Conservation (phyloP, 1,284 basidiomycete genomes). For the Schizophyllum amplum region DNA sequence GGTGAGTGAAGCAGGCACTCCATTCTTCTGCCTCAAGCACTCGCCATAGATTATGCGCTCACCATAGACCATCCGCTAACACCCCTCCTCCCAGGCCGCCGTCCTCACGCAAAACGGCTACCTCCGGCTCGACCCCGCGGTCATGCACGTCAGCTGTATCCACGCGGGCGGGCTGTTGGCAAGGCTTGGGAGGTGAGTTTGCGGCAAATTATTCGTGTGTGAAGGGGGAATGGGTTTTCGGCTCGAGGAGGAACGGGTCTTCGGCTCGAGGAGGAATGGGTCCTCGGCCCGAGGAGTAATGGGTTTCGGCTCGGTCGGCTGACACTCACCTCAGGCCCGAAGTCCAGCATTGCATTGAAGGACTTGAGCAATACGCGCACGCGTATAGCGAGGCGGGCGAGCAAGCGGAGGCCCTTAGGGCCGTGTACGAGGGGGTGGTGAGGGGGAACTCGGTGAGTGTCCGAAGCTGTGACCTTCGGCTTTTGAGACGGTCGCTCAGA, state of each 20-base stretch:
- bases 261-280: no score
- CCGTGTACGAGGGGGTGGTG: conserved; percentile 38
- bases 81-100: conserved; percentile 29
- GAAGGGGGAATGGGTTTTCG: no score
- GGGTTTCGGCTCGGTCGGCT: not conserved
- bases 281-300: conserved; percentile 65
- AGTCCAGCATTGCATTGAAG: conserved; percentile 64
- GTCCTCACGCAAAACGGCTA: conserved; percentile 81
- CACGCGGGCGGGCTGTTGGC: conserved; percentile 80
- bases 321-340: not conserved
- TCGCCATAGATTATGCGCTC: not conserved
- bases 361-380: conserved; percentile 80
- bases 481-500: not conserved
- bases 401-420: conserved; percentile 61
- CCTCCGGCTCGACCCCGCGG: conserved; percentile 73
- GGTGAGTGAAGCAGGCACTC: conserved; percentile 37
- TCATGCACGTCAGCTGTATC: conserved; percentile 80
- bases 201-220: no score
- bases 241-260: no score
- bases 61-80: not conserved
- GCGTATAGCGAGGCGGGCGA: conserved; percentile 83
- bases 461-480: not conserved
- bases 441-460: not conserved
- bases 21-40: not conserved
- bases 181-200: conserved; percentile 68